phyloP scores from a whole-genome alignment of 768 basidiomycete species.

The Lyophyllum shimeji region DNA sequence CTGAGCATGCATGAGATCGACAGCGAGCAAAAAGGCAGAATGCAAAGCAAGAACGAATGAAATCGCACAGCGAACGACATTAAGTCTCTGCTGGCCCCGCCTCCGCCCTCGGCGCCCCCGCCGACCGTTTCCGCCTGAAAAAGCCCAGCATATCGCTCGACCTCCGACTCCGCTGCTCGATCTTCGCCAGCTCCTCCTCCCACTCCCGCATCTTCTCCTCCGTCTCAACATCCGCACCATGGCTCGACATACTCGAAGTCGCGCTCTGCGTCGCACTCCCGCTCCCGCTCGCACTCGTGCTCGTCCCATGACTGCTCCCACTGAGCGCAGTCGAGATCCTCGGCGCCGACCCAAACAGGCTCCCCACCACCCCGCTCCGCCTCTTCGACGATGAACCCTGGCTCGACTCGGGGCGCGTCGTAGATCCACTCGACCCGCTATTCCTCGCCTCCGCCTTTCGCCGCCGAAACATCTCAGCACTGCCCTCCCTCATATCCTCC shows the following conservation, averaged over 20 bases:
- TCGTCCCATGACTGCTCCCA: slow-evolving; percentile 34
- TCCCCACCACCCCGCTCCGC: slow-evolving; percentile 18
- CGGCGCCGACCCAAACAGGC: slow-evolving; percentile 18
- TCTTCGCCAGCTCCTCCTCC: slow-evolving; percentile 76
- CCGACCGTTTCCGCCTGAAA: slow-evolving; percentile 33
- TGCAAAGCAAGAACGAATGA: slow-evolving; percentile 4
- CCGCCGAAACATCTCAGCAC: slow-evolving; percentile 7
- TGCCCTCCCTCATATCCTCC: slow-evolving; percentile 1
- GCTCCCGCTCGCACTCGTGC: slow-evolving; percentile 20
- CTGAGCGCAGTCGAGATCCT: slow-evolving; percentile 26
- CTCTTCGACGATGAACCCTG: slow-evolving; percentile 14
- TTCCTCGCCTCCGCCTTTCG: slow-evolving; percentile 3
- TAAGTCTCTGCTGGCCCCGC: slow-evolving; percentile 14
- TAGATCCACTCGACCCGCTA: not conserved
- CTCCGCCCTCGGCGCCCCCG: slow-evolving; percentile 19
- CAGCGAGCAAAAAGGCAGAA: slow-evolving; percentile 4
- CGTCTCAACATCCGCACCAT: slow-evolving; percentile 27
- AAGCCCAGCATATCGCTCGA: slow-evolving; percentile 50
- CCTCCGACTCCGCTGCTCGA: slow-evolving; percentile 60
- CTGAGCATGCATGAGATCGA: slow-evolving; percentile 2
- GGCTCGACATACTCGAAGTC: slow-evolving; percentile 28
- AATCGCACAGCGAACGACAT: not conserved
- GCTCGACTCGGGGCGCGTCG: slow-evolving; percentile 16
- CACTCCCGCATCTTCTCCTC: slow-evolving; percentile 57
- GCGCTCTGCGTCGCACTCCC: slow-evolving; percentile 25